A percentile compares a stretch with the other conserved stretches of the same genome.
Evolutionary conservation across 2,329 filamentous ascomycete species (phyloP).

Genomic region (Ophiostoma quercus): DNA sequence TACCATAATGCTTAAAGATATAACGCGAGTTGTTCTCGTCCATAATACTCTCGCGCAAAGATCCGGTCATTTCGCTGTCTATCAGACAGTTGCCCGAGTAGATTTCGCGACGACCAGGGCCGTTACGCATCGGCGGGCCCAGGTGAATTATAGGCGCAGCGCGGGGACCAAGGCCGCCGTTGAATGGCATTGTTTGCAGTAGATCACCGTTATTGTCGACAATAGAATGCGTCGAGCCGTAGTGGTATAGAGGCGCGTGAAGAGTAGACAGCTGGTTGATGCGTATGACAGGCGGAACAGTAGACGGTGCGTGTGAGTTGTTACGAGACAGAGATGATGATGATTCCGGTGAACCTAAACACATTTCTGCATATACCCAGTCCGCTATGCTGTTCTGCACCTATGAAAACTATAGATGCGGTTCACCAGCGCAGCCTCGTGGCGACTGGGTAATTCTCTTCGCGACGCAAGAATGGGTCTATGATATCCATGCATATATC

Average conservation of each 20-base stretch:
- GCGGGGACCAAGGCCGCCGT: slow-evolving; percentile 22
- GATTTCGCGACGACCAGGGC: neutral
- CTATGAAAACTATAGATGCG: no score
- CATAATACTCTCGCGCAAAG: slow-evolving; percentile 17
- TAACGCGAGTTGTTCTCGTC: slow-evolving; percentile 21
- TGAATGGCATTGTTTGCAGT: slow-evolving; percentile 20
- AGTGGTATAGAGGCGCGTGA: slow-evolving; percentile 5
- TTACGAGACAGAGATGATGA: neutral
- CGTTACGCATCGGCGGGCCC: neutral
- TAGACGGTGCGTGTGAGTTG: neutral
- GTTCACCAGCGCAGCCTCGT: no score
- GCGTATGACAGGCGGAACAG: slow-evolving; percentile 6
- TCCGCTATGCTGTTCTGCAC: no score
- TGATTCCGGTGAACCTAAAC: no score
- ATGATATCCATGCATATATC: no score
- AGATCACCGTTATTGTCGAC: slow-evolving; percentile 16
- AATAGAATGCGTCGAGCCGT: slow-evolving; percentile 10
- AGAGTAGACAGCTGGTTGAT: slow-evolving; percentile 17
- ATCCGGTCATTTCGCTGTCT: slow-evolving; percentile 20
- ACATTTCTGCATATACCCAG: no score
- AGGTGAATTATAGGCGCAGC: slow-evolving; percentile 12
- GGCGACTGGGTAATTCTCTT: no score
- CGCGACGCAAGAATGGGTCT: no score
- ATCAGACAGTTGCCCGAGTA: slow-evolving; percentile 8
- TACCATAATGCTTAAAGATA: slow-evolving; percentile 22